Evolutionary conservation across 129 eudicot genomes (phyloP), one percentile per base, ranked within the genome.

Genomic region (Oenanthe sinensis): DNA sequence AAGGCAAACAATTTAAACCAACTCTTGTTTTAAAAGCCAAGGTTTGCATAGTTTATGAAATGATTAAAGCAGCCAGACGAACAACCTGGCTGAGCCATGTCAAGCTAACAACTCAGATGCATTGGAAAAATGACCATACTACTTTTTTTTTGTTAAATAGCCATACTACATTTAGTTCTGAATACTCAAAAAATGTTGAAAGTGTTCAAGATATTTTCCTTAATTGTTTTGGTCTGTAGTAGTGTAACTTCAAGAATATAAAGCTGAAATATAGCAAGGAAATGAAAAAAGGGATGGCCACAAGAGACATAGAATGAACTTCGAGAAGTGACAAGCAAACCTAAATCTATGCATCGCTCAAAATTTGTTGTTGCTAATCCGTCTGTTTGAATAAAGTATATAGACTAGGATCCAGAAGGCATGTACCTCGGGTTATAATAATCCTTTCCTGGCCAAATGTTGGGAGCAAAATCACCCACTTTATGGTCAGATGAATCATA

Each of bases 361-460:
- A 20, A 2, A 2, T 40, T 30, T 33, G 0, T 33, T 16, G 37
- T 15, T 28, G 37, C 17, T 5, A 36, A 5, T 40, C 43, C 15
- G 14, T 40, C 19, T 68, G 73, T 40, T 33, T 68, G 43, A 68
- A 33, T 36, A 22, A 68, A 30, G 3, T 14, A 13, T 69, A 22
- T 11, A 42, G 49, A 78, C 42, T 44, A 45, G 43, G 47, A 39
- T 19, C 62, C 43, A 79, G 19, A 33, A 63, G 55, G 33, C 20
- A 54, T 75, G 78, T 85, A 90, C 98, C 98, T 91, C 37, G 97
- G 98, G 83, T 95, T 95, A 82, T 95, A 95, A 74, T 91, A 95
- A 83, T 95, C 98, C 80, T 95, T 95, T 82, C 98, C 98, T 47
- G 98, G 97, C 97, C 97, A 95, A 80, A 86, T 84, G 79, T 73